Evolutionary conservation across 2,329 filamentous ascomycete genomes (phyloP).

Genomic region (Coniosporium tulheliwenetii): DNA sequence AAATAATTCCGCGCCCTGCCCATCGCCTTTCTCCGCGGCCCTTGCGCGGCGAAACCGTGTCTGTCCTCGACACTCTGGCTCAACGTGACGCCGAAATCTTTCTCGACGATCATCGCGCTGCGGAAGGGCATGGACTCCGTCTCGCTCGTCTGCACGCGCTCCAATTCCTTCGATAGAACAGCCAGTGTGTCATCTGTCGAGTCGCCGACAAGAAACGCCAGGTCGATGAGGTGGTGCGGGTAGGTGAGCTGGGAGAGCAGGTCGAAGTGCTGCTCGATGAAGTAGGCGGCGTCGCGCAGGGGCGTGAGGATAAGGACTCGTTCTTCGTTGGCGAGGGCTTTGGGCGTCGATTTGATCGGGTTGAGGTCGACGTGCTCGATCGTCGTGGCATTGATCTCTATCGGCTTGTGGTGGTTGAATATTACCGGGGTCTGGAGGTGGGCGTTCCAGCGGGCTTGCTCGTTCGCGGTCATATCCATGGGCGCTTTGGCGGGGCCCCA

Average conservation of each 20-base stretch:
- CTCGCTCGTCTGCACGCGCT: conserved; percentile 63
- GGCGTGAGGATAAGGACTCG: conserved; percentile 84
- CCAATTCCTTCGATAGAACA: conserved; percentile 69
- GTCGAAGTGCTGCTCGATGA: conserved; percentile 84
- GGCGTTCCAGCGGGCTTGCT: conserved; percentile 76
- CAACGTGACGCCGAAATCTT: conserved; percentile 69
- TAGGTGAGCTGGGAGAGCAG: conserved; percentile 81
- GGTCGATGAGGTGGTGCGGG: conserved; percentile 85
- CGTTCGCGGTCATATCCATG: conserved; percentile 86
- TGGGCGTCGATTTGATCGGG: conserved; percentile 60
- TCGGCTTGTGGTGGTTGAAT: conserved; percentile 85
- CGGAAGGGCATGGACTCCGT: conserved; percentile 67
- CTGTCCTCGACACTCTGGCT: conserved; percentile 69
- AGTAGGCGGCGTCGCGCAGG: conserved; percentile 71
- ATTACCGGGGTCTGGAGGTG: conserved; percentile 86
- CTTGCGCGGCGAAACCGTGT: conserved; percentile 77
- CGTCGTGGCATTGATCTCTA: conserved; percentile 66
- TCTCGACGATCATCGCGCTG: conserved; percentile 73
- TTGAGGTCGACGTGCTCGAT: conserved; percentile 79
- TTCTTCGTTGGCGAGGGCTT: conserved; percentile 69
- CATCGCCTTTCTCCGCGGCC: conserved; percentile 78
- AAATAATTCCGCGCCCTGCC: conserved; percentile 86
- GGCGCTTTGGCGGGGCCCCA: conserved; percentile 92
- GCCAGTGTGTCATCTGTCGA: conserved; percentile 82
- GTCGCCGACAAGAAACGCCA: conserved; percentile 89